Base-by-base conservation (phyloP, 805 yeast genomes). In the Myxozyma nipponensis region DNA sequence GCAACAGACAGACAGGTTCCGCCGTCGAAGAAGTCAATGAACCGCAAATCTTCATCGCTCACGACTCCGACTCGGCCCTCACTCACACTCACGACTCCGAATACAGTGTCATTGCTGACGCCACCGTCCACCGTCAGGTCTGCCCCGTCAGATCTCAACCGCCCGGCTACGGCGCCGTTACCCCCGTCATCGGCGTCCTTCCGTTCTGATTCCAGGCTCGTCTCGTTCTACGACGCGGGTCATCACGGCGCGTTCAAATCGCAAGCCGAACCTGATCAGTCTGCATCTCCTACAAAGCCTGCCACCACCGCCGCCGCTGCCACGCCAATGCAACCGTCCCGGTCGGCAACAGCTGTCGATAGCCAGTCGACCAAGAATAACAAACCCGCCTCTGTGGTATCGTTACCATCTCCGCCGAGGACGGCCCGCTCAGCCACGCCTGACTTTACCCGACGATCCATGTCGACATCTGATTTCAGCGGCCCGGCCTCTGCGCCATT, bases 361-460 rank as follows among this genome's bases (percentile, higher is more conserved):
- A n/a, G n/a, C n/a, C n/a, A n/a, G n/a, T n/a, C n/a, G n/a, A n/a
- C n/a, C n/a, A n/a, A n/a, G n/a, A n/a, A n/a, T n/a, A n/a, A n/a
- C n/a, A n/a, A n/a, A n/a, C n/a, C n/a, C n/a, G n/a, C n/a, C n/a
- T n/a, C n/a, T n/a, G n/a, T n/a, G n/a, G n/a, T n/a, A n/a, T n/a
- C 13, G 32, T 28, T 28, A 28, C 13, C 32, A 28, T 13, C 32
- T 9, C 32, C 32, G 7, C 32, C 42, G 24, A n/a, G 4, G 19
- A 7, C 19, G 38, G 23, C 46, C 4, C 39, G 35, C 9, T 15
- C 34, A 10, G 9, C 44, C 3, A 48, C 41, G 21, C 44, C 47
- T 7, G 47, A 47, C 2, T 42, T 47, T 17, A 4, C 32, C 5
- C 34, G 32, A 23, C 47, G 52, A 9, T 48, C 52, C 10, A 30